These are phyloP conservation scores for Leccinum broughii DNA, from an alignment of 768 basidiomycete genomes.

Conservation along the genomic window DNA sequence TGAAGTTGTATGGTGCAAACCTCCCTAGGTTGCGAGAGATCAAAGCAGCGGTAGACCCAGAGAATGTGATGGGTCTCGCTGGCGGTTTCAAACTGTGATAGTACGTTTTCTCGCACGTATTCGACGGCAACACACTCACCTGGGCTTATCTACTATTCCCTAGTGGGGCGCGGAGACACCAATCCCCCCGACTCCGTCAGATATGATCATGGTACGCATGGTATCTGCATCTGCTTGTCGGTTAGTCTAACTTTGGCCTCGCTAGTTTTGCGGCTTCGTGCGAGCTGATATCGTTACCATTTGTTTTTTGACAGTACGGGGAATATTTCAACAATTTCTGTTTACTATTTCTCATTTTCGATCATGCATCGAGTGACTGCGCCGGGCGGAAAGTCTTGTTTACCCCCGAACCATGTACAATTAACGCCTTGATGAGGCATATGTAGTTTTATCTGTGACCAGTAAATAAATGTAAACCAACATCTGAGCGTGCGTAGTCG, in stretches of 20 bases:
- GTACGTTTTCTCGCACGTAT: not conserved
- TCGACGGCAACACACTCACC: not conserved
- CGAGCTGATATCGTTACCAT: not conserved
- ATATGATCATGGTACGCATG: not conserved
- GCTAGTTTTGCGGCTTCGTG: no score
- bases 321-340: no score
- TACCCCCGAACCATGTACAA: not conserved
- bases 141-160: no score
- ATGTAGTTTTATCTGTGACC: no score
- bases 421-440: not conserved
- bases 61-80: not conserved
- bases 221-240: not conserved
- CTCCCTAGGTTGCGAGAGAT: not conserved
- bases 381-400: no score
- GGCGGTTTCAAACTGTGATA: not conserved
- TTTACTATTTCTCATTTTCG: no score
- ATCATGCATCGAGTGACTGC: no score
- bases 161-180: not conserved
- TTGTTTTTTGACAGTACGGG: no score
- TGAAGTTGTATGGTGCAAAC: not conserved
- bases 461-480: not conserved
- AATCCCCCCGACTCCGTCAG: not conserved
- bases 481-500: not conserved
- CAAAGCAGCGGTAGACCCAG: not conserved
- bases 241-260: not conserved